phyloP scores from a whole-genome alignment of 768 basidiomycete species.

The Megacollybia marginata region DNA sequence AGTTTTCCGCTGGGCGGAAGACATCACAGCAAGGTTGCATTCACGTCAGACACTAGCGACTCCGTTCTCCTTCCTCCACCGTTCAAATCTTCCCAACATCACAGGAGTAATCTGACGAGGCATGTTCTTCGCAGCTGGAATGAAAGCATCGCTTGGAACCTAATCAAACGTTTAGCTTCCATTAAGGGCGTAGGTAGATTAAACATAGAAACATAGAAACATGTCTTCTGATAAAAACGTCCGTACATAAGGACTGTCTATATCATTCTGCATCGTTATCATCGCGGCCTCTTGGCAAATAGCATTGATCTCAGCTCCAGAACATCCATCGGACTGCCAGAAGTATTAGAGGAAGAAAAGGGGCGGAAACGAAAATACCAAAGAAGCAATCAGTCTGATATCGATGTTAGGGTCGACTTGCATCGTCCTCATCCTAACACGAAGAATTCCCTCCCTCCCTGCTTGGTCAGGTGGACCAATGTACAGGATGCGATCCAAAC shows the following conservation, averaged over 20 bases:
- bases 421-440: conserved; percentile 75
- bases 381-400: conserved; percentile 53
- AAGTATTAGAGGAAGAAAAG: background rate
- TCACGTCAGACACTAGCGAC: background rate
- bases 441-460: conserved; percentile 80
- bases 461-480: conserved; percentile 84
- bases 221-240: background rate
- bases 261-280: conserved; percentile 82
- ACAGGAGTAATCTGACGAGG: conserved; percentile 81
- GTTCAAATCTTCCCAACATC: conserved; percentile 62
- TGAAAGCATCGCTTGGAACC: conserved; percentile 72
- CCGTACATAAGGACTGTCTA: conserved; percentile 69
- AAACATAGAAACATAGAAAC: too few relatives aligned
- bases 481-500: conserved; percentile 89
- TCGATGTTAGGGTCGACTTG: conserved; percentile 67
- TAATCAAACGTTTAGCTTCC: conserved; percentile 24
- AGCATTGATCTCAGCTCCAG: conserved; percentile 88
- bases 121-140: conserved; percentile 62
- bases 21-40: too few relatives aligned
- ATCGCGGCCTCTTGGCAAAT: conserved; percentile 96
- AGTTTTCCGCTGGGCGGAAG: too few relatives aligned
- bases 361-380: conserved; percentile 40
- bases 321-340: conserved; percentile 84
- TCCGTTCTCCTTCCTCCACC: conserved; percentile 40
- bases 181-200: too few relatives aligned